phyloP scores from a whole-genome alignment of 129 eudicot genomes.

The Mikania micrantha region DNA sequence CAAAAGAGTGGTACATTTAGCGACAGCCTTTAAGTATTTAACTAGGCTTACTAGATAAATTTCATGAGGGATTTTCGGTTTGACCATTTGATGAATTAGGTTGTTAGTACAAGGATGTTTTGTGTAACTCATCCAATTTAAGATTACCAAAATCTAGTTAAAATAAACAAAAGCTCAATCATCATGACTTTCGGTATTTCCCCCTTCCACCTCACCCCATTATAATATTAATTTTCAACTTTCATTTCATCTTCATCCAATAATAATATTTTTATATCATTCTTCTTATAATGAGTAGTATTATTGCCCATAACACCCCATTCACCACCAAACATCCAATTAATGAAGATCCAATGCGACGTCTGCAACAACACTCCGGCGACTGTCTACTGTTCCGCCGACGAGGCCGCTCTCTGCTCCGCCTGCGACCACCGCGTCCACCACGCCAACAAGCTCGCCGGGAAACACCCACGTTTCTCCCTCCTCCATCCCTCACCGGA shows the following conservation, averaged over 20 bases:
- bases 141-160: not conserved
- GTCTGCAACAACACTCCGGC: slow-evolving; percentile 72
- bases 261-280: slow-evolving; percentile 16
- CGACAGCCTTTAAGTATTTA: no score
- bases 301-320: slow-evolving; percentile 12
- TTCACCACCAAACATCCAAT: not conserved
- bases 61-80: no score
- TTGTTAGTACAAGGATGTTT: not conserved
- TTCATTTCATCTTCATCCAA: slow-evolving; percentile 20
- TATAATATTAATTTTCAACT: slow-evolving; percentile 8
- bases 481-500: slow-evolving; percentile 62
- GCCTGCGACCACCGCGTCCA: slow-evolving; percentile 86
- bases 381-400: slow-evolving; percentile 62
- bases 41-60: no score
- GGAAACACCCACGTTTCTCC: slow-evolving; percentile 86
- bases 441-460: slow-evolving; percentile 92
- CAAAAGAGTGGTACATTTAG: no score
- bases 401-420: slow-evolving; percentile 81
- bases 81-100: no score
- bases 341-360: slow-evolving; percentile 91
- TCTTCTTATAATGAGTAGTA: not conserved
- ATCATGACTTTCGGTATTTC: slow-evolving; percentile 12
- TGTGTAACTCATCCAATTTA: not conserved
- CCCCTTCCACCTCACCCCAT: slow-evolving; percentile 13
- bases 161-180: slow-evolving; percentile 5